Percentiles rank a stretch among this genome's conserved stretches.
Evolutionary conservation across 2,329 filamentous ascomycete species (phyloP).

Genomic region (Aspergillus jensenii): DNA sequence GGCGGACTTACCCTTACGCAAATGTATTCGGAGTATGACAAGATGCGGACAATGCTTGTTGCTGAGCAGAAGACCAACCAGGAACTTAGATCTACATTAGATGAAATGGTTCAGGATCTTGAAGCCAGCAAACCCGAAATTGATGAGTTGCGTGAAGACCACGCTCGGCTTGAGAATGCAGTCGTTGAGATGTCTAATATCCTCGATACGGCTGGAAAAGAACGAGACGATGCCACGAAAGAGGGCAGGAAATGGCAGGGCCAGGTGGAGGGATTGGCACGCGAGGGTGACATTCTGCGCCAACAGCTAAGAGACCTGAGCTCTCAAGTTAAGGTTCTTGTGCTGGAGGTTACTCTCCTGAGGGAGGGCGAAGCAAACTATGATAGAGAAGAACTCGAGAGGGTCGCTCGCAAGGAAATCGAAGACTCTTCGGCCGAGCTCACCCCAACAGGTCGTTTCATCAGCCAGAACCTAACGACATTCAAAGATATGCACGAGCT

Average conservation of each 20-base stretch:
- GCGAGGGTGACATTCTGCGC: conserved; percentile 74
- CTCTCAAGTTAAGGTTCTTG: conserved; percentile 83
- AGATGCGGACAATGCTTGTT: conserved; percentile 67
- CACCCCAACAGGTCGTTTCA: conserved; percentile 83
- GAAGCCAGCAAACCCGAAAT: conserved; percentile 87
- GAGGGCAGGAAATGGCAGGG: conserved; percentile 75
- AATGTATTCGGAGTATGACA: conserved; percentile 62
- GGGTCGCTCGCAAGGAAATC: conserved; percentile 73
- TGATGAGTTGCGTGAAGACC: conserved; percentile 78
- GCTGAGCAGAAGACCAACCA: conserved; percentile 72
- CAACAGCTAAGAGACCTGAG: conserved; percentile 88
- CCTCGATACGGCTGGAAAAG: conserved; percentile 76
- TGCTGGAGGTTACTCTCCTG: conserved; percentile 76
- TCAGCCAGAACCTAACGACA: conserved; percentile 82
- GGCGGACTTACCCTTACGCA: conserved; percentile 61
- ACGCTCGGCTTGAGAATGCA: conserved; percentile 75
- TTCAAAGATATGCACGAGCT: conserved; percentile 85
- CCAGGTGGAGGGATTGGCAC: conserved; percentile 61
- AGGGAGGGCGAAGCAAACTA: conserved; percentile 77
- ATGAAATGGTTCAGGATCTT: conserved; percentile 80
- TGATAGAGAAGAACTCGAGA: conserved; percentile 73
- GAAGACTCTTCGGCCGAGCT: conserved; percentile 71
- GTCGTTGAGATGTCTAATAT: conserved; percentile 81
- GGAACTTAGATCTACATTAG: conserved; percentile 72
- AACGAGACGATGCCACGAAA: conserved; percentile 76